Evolutionary conservation across 1,139 yeast species (phyloP).

Genomic region (Pichia sp.): DNA sequence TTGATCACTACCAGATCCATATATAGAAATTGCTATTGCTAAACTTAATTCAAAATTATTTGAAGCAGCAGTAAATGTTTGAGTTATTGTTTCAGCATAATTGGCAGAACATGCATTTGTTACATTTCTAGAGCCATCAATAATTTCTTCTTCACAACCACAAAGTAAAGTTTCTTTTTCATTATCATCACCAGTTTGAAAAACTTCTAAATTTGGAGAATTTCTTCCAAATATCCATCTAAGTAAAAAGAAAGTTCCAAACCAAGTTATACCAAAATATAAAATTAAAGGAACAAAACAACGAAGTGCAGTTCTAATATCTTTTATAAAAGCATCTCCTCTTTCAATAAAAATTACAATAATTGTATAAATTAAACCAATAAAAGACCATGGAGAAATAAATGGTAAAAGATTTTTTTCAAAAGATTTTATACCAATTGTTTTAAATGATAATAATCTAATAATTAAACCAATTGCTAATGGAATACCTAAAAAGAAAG

Average conservation of each 20-base stretch:
- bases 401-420: slow-evolving; percentile 34
- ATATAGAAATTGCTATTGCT: slow-evolving; percentile 49
- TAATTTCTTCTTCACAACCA: slow-evolving; percentile 34
- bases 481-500: slow-evolving; percentile 52
- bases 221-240: slow-evolving; percentile 28
- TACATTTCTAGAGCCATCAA: slow-evolving; percentile 13
- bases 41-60: slow-evolving; percentile 50
- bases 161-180: slow-evolving; percentile 27
- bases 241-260: slow-evolving; percentile 38
- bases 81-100: slow-evolving; percentile 42
- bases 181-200: slow-evolving; percentile 3
- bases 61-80: slow-evolving; percentile 53
- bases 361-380: slow-evolving; percentile 50
- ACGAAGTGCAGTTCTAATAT: slow-evolving; percentile 46
- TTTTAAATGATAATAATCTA: slow-evolving; percentile 30
- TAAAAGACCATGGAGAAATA: slow-evolving; percentile 44
- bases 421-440: slow-evolving; percentile 31
- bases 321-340: slow-evolving; percentile 44
- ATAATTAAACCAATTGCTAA: slow-evolving; percentile 41
- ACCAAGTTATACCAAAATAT: slow-evolving; percentile 47
- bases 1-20: slow-evolving; percentile 48
- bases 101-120: slow-evolving; percentile 35
- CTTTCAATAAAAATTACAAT: slow-evolving; percentile 47
- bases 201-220: slow-evolving; percentile 4
- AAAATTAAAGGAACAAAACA: slow-evolving; percentile 46